Conservation (phyloP, 139 green algal species). For the Chlamydomonas sphaeroides region DNA sequence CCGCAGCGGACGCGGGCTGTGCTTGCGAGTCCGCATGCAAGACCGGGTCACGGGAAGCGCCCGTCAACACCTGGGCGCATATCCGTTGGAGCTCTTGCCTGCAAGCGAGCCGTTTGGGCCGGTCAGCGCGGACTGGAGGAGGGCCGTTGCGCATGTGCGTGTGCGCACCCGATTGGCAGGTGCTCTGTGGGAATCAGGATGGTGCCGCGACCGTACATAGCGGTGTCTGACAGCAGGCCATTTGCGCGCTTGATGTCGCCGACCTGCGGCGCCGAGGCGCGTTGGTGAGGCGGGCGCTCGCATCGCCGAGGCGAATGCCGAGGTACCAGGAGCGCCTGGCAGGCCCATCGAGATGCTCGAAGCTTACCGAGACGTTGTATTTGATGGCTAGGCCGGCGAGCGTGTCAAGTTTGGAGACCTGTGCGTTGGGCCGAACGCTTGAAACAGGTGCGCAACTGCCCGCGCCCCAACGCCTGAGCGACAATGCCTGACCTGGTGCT, state of each 20-base stretch:
- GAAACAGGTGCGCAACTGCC: not conserved
- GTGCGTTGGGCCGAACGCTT: not conserved
- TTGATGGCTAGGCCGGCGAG: slow-evolving; percentile 84
- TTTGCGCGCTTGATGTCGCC: slow-evolving; percentile 90
- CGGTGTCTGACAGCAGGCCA: slow-evolving; percentile 81
- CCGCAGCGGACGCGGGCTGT: slow-evolving; percentile 36
- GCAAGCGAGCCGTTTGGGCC: not conserved
- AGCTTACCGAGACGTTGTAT: slow-evolving; percentile 82
- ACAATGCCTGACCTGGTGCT: slow-evolving; percentile 38
- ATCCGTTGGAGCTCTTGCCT: slow-evolving; percentile 54
- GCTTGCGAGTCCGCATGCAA: slow-evolving; percentile 17
- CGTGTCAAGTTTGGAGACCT: slow-evolving; percentile 88
- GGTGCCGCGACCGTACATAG: slow-evolving; percentile 79
- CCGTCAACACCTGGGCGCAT: slow-evolving; percentile 43
- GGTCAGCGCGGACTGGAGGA: too few species aligned
- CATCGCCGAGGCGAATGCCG: too few species aligned
- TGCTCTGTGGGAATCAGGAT: slow-evolving; percentile 79
- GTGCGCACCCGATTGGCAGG: slow-evolving; percentile 71
- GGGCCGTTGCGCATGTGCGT: not conserved
- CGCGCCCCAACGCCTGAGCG: too few species aligned
- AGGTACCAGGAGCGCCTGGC: too few species aligned
- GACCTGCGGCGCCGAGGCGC: slow-evolving; percentile 63
- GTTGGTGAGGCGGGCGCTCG: not conserved
- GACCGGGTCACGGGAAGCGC: slow-evolving; percentile 23
- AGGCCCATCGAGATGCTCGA: too few species aligned